Evolutionary conservation across 345 rosid species (phyloP), one percentile per base, ranked within the genome.

Genomic region (Citrus reticulata): DNA sequence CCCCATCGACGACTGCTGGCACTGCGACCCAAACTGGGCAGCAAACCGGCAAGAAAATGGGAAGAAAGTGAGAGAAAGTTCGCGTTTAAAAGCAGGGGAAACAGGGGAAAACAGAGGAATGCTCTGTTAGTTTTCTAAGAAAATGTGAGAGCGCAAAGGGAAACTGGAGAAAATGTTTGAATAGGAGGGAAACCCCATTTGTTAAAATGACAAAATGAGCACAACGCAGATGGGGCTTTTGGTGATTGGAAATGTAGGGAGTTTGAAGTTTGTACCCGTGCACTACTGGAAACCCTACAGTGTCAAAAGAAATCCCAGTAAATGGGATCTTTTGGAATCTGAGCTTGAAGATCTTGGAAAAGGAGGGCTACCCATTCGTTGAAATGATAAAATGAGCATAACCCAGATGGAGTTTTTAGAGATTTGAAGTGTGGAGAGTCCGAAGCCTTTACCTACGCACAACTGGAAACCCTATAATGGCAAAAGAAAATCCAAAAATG

Each of bases 1-100:
- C 77, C 98, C 98, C 68, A 85, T 93, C 61, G 98, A 93, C 72
- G 95, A 93, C 80, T 93, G 97, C 74, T 93, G 98, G 98, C 86
- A 89, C 4, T 92, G 98, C 86, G 90, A 92, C 77, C 90, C 90
- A 2, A 85, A 90, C 79, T 91, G 98, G 98, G 80, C 88, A 3
- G 70, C 71, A 70, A 86, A 91, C 83, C 91, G 88, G 77, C 83
- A 72, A 81, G 39, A 69, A 6, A 61, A 13, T 72, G 57, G 51
- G 24, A 9, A 20, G 42, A 17, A 20, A 39, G 34, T 39, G 32
- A 54, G 37, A 65, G 54, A 24, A 40, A 67, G 37, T 35, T 54
- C 19, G 22, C 35, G 69, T 39, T 58, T 49, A 60, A 58, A 74
- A 86, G 59, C 76, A 73, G 69, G 72, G 16, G 57, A 27, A 67